A percentile compares a stretch with the other conserved stretches of the same genome.
Conservation (phyloP, 129 eudicot species). For the Pseudognaphalium luteoalbum region DNA sequence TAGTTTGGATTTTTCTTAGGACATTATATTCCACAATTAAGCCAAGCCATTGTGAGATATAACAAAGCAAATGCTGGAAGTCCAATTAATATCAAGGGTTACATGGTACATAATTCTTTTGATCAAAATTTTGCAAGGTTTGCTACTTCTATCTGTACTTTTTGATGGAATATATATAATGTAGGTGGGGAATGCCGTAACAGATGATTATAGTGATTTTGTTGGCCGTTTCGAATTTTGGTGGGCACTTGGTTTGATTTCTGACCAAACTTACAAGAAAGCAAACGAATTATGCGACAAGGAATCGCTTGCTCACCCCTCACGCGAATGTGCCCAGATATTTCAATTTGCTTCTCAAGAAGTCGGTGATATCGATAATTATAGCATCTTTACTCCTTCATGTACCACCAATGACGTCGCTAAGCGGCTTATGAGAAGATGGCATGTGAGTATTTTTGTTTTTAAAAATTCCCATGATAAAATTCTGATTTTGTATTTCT, state of each 20-base stretch:
- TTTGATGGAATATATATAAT: background rate
- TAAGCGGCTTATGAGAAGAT: constrained; percentile 44
- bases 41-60: constrained; percentile 62
- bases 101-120: constrained; percentile 61
- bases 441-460: constrained; percentile 58
- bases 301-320: constrained; percentile 46
- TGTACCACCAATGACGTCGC: constrained; percentile 57
- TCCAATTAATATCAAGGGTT: constrained; percentile 77
- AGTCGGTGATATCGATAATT: constrained; percentile 80
- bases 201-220: constrained; percentile 76
- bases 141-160: constrained; percentile 1
- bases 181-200: constrained; percentile 93
- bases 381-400: constrained; percentile 88
- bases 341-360: constrained; percentile 54
- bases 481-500: background rate
- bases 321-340: constrained; percentile 47
- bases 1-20: constrained; percentile 43
- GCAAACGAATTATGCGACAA: constrained; percentile 57
- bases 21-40: constrained; percentile 93
- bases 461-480: background rate
- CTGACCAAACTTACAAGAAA: constrained; percentile 83
- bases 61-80: constrained; percentile 39
- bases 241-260: constrained; percentile 88
- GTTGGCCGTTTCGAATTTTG: constrained; percentile 74
- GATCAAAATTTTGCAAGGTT: background rate